These are phyloP conservation scores for Phylloporus scabripes DNA, from an alignment of 768 basidiomycete genomes.

Conservation along the genomic window DNA sequence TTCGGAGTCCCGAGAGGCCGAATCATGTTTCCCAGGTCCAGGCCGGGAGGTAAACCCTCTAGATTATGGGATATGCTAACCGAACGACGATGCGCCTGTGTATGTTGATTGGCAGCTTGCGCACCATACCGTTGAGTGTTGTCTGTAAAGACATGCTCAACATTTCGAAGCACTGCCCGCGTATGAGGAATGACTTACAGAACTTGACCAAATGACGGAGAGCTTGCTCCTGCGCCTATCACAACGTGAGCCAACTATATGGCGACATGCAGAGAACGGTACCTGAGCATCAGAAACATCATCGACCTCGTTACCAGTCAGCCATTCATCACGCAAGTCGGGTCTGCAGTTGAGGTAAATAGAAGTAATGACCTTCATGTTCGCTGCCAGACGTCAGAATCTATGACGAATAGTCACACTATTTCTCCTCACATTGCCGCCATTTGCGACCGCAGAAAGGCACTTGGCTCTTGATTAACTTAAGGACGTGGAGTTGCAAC, in stretches of 20 bases:
- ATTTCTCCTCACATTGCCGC: constrained; percentile 73
- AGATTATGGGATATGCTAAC: constrained; percentile 80
- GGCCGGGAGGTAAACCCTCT: constrained; percentile 70
- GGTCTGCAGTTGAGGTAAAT: constrained; percentile 98
- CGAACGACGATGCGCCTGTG: constrained; percentile 68
- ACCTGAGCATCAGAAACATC: constrained; percentile 90
- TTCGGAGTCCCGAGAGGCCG: constrained; percentile 73
- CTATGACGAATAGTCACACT: not conserved
- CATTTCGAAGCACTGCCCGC: not conserved
- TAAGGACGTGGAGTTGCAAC: constrained; percentile 90
- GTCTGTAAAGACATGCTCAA: constrained; percentile 42
- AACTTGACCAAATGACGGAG: constrained; percentile 92
- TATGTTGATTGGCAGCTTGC: constrained; percentile 42
- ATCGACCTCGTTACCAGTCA: constrained; percentile 89
- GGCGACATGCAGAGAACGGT: constrained; percentile 13
- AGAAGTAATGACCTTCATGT: constrained; percentile 99
- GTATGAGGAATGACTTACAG: constrained; percentile 50
- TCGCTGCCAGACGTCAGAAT: constrained; percentile 50
- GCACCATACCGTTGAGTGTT: constrained; percentile 87
- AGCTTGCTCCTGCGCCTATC: constrained; percentile 90
- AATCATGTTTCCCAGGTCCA: constrained; percentile 69
- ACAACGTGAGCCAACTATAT: constrained; percentile 9
- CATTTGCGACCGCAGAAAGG: constrained; percentile 97
- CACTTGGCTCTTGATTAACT: constrained; percentile 98
- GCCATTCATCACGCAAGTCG: constrained; percentile 96